Conservation (phyloP, 768 basidiomycete species). For the Trametes meyenii region DNA sequence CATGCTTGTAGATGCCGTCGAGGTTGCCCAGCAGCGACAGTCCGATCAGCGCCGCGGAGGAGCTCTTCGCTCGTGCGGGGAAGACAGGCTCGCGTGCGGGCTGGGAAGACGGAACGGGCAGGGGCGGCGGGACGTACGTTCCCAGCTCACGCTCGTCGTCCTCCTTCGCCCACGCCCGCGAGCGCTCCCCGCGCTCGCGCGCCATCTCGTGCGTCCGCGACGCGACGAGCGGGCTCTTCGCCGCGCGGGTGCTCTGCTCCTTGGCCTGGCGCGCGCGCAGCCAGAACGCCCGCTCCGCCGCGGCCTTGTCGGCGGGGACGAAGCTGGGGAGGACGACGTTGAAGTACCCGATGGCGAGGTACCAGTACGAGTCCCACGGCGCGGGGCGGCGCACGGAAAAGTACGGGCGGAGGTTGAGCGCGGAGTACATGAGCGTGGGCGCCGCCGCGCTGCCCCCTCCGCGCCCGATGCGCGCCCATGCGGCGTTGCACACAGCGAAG, state of each 20-base stretch:
- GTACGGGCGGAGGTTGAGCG: constrained; percentile 75
- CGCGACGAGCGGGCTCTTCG: constrained; percentile 62
- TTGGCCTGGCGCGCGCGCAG: constrained; percentile 71
- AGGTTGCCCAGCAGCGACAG: constrained; percentile 85
- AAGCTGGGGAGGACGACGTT: constrained; percentile 81
- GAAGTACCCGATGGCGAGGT: constrained; percentile 80
- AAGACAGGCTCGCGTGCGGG: constrained; percentile 27
- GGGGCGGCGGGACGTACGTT: constrained; percentile 38
- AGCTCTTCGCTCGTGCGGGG: constrained; percentile 40
- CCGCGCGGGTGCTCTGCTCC: constrained; percentile 64
- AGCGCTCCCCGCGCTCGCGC: constrained; percentile 56
- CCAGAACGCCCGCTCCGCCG: constrained; percentile 62
- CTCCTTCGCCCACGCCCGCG: constrained; percentile 71
- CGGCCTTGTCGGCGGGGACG: constrained; percentile 46
- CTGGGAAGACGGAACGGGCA: constrained; percentile 18
- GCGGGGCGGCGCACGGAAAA: constrained; percentile 41
- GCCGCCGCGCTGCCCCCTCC: constrained; percentile 43
- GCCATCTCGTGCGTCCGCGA: constrained; percentile 70
- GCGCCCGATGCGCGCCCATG: constrained; percentile 60
- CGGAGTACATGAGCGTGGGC: constrained; percentile 84
- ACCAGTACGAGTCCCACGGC: constrained; percentile 72
- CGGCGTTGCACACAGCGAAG: constrained; percentile 76
- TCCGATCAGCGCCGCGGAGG: constrained; percentile 70
- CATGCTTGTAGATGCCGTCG: constrained; percentile 79
- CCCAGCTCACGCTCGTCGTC: constrained; percentile 67